Evolutionary conservation across 441 rosid species (phyloP).

Genomic region (Biscutella auriculata): DNA sequence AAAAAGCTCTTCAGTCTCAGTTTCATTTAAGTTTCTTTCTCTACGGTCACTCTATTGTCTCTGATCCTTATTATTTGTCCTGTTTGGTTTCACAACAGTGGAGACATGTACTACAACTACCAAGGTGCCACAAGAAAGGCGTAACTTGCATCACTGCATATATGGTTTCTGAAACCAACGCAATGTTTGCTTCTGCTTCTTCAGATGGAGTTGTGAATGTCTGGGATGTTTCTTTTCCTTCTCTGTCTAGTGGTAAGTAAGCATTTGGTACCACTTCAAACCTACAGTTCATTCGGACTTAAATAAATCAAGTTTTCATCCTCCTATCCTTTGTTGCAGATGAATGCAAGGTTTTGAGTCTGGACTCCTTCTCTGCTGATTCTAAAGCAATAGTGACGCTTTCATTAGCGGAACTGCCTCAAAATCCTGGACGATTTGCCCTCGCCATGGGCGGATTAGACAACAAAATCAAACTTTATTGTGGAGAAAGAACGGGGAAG

Average conservation of each 20-base stretch:
- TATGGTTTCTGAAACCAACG: slow-evolving; percentile 50
- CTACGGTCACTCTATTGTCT: not conserved
- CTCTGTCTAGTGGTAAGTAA: slow-evolving; percentile 44
- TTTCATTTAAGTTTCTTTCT: not conserved
- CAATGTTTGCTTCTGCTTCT: slow-evolving; percentile 67
- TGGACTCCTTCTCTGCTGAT: slow-evolving; percentile 55
- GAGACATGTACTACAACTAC: slow-evolving; percentile 59
- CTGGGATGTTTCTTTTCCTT: slow-evolving; percentile 56
- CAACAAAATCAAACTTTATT: slow-evolving; percentile 66
- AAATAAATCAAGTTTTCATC: not conserved
- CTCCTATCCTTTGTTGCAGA: slow-evolving; percentile 29
- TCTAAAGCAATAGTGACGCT: slow-evolving; percentile 78
- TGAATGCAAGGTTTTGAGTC: slow-evolving; percentile 45
- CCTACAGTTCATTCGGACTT: too few species aligned
- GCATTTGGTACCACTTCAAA: too few species aligned
- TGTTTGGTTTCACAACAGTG: slow-evolving; percentile 37
- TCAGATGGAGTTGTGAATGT: slow-evolving; percentile 63
- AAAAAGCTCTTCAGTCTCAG: not conserved
- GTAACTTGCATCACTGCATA: slow-evolving; percentile 68
- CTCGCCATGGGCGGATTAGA: slow-evolving; percentile 94
- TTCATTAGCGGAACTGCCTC: slow-evolving; percentile 68
- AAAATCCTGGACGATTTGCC: slow-evolving; percentile 35
- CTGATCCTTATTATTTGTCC: not conserved
- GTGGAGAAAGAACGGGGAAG: slow-evolving; percentile 67
- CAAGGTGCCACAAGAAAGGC: slow-evolving; percentile 77